Conservation (phyloP, 306 rosid species). For the Glycine latifolia region DNA sequence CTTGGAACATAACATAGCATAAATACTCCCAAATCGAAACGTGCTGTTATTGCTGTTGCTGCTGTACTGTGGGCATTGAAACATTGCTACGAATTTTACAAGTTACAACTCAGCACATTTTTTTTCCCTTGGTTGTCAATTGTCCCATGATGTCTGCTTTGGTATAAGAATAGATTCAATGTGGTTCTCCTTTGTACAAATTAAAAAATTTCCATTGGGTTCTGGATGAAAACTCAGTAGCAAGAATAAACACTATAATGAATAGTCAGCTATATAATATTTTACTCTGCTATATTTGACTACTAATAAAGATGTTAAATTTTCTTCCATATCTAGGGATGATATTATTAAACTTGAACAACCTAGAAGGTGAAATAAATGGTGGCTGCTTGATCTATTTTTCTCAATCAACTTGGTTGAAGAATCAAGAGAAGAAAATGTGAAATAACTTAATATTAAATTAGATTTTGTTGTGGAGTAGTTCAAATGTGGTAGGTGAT, state of each 20-base stretch:
- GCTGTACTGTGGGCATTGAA: conserved; percentile 32
- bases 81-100: conserved; percentile 34
- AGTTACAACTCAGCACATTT: not conserved
- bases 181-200: not conserved
- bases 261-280: conserved; percentile 28
- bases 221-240: not conserved
- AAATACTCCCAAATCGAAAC: not conserved
- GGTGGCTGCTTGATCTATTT: not conserved
- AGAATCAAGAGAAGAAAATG: not conserved
- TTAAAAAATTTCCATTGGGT: not conserved
- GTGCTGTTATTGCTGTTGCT: not conserved
- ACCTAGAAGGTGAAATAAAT: not conserved
- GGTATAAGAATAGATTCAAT: not conserved
- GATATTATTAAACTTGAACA: conserved; percentile 2
- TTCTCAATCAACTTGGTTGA: conserved; percentile 13
- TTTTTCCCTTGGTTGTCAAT: conserved; percentile 11
- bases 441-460: not conserved
- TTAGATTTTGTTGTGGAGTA: not conserved
- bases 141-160: conserved; percentile 40
- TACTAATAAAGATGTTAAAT: not conserved
- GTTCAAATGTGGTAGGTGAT: not conserved
- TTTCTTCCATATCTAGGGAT: not conserved
- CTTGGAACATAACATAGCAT: not conserved
- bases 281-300: conserved; percentile 44
- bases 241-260: not conserved